A percentile compares a stretch with the other conserved stretches of the same genome.
phyloP scores from a whole-genome alignment of 139 green algal genomes.

The Protoeuglena noctilucae region DNA sequence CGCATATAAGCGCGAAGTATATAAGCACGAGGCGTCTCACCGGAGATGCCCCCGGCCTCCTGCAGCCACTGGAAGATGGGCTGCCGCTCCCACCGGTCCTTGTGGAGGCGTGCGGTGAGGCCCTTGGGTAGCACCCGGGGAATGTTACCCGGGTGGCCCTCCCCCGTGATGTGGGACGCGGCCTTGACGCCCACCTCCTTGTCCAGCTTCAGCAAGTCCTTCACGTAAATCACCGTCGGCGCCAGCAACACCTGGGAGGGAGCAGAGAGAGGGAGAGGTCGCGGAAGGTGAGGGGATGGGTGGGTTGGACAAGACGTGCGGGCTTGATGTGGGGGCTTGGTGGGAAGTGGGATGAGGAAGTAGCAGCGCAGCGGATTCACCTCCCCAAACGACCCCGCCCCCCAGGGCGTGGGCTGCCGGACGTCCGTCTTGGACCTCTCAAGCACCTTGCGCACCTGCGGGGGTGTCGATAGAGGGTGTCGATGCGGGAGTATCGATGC shows the following conservation, averaged over 20 bases:
- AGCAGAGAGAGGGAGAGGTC: too few species aligned
- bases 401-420: conserved; percentile 43
- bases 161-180: conserved; percentile 95
- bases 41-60: conserved; percentile 11
- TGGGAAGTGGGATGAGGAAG: too few species aligned
- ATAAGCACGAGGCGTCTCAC: too few species aligned
- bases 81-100: conserved; percentile 43
- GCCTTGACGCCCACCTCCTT: conserved; percentile 33
- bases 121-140: conserved; percentile 81
- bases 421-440: conserved; percentile 42
- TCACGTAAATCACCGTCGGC: conserved; percentile 51
- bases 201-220: conserved; percentile 7
- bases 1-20: too few species aligned
- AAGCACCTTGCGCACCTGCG: conserved; percentile 17
- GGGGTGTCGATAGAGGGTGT: too few species aligned
- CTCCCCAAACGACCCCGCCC: conserved; percentile 29
- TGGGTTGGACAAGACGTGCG: too few species aligned
- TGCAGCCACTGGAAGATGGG: conserved; percentile 65
- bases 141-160: conserved; percentile 94
- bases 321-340: too few species aligned
- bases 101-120: conserved; percentile 39
- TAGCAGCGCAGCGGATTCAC: too few species aligned
- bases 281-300: too few species aligned
- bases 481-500: too few species aligned
- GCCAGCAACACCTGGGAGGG: conserved; percentile 47